These are phyloP conservation scores for Daldinia childiae DNA, from an alignment of 495 filamentous ascomycete species.

Conservation along the genomic window DNA sequence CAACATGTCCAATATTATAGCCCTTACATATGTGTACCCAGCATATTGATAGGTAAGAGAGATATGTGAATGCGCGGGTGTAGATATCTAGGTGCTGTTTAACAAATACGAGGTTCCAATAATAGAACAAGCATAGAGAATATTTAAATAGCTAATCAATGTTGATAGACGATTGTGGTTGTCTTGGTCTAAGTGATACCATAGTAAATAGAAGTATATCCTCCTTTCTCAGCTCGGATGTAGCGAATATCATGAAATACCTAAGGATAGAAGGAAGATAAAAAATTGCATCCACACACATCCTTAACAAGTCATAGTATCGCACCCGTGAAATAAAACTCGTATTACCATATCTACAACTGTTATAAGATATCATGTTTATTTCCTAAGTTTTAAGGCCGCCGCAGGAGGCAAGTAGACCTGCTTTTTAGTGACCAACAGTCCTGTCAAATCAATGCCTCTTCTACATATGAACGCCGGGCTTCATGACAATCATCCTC, in stretches of 20 bases:
- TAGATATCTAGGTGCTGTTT: neutral
- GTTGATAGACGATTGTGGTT: neutral
- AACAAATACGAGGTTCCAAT: neutral
- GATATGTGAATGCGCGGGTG: neutral
- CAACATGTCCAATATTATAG: neutral
- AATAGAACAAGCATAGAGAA: neutral
- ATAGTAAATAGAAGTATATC: neutral
- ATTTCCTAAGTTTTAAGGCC: slow-evolving; percentile 19
- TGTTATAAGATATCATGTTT: slow-evolving; percentile 32
- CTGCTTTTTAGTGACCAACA: slow-evolving; percentile 29
- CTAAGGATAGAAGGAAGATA: neutral
- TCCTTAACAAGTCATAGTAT: slow-evolving; percentile 4
- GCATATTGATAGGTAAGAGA: neutral
- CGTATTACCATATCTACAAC: slow-evolving; percentile 4
- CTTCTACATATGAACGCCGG: slow-evolving; percentile 40
- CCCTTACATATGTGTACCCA: neutral
- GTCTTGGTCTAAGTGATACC: neutral
- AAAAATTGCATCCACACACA: neutral
- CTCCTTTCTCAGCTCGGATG: neutral
- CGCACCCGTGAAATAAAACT: neutral
- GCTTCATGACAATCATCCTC: slow-evolving; percentile 32
- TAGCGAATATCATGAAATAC: too few species aligned
- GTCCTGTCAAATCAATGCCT: slow-evolving; percentile 28
- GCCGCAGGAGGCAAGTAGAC: slow-evolving; percentile 15
- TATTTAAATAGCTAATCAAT: neutral